Conservation (phyloP, 2,329 filamentous ascomycete genomes). For the Colletotrichum liriopes region DNA sequence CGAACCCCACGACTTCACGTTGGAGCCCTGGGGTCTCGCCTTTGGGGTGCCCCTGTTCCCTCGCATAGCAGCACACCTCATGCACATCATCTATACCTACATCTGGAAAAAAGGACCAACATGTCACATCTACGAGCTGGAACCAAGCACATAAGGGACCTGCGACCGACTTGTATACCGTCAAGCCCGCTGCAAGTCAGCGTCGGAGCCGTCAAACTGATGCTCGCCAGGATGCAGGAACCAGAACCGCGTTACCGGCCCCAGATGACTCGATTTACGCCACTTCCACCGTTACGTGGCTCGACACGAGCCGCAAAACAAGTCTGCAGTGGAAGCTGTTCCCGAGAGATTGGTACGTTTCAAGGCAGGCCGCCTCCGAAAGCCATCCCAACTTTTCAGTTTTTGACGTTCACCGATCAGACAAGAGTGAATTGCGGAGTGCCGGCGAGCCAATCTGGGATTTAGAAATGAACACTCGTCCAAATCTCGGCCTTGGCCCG, state of each 20-base stretch:
- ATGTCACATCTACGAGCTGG: neutral
- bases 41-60: neutral
- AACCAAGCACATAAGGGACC: neutral
- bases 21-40: neutral
- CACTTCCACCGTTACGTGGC: too few relatives aligned
- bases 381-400: neutral
- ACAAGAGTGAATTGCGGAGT: conserved; percentile 2
- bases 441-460: neutral
- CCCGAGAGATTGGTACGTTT: neutral
- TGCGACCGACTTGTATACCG: neutral
- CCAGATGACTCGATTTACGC: too few relatives aligned
- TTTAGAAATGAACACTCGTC: conserved; percentile 9
- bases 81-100: neutral
- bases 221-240: conserved; percentile 22
- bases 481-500: conserved; percentile 16
- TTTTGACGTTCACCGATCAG: conserved; percentile 19
- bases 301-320: too few relatives aligned
- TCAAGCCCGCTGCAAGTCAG: neutral
- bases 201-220: neutral
- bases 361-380: neutral
- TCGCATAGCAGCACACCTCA: neutral
- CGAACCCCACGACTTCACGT: too few relatives aligned
- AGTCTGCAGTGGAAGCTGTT: neutral
- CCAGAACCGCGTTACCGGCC: conserved; percentile 29
- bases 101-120: neutral